Percentiles rank a stretch among this genome's conserved stretches.
These are phyloP conservation scores for Nitzschia sp. DNA, from an alignment of 108 stramenopile species.

Conservation along the genomic window DNA sequence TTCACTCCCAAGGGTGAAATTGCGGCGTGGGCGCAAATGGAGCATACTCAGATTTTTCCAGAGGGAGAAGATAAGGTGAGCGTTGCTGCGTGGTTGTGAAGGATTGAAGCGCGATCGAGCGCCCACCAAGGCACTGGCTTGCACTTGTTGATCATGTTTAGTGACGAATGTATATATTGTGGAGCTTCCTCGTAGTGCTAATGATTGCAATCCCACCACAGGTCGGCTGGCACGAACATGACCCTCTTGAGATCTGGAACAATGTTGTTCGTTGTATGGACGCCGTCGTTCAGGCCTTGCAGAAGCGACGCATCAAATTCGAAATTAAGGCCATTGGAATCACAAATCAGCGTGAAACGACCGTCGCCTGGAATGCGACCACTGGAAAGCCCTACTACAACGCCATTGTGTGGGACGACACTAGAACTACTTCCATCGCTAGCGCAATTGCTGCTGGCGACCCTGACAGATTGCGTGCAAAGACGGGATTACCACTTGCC, in stretches of 20 bases:
- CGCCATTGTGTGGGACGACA: constrained; percentile 98
- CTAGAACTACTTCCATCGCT: constrained; percentile 85
- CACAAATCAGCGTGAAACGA: constrained; percentile 99
- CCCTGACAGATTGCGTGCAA: constrained; percentile 72
- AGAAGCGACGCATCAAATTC: constrained; percentile 22
- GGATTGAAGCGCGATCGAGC: no score
- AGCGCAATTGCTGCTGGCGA: constrained; percentile 65
- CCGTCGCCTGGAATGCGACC: constrained; percentile 88
- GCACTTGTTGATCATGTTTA: no score
- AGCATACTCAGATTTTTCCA: constrained; percentile 90
- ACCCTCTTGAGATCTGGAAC: constrained; percentile 90
- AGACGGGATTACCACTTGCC: constrained; percentile 95
- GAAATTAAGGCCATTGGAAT: constrained; percentile 78
- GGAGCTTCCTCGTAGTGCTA: no score
- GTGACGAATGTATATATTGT: no score
- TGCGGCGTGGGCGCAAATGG: constrained; percentile 85
- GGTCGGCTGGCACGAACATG: constrained; percentile 93
- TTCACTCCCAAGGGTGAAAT: constrained; percentile 75
- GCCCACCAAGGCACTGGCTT: no score
- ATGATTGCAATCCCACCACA: no score
- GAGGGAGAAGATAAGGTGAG: constrained; percentile 32
- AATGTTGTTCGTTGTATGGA: constrained; percentile 53
- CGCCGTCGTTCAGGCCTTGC: constrained; percentile 43
- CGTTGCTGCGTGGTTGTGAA: no score
- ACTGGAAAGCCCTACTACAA: constrained; percentile 95